Base-by-base conservation (phyloP, 2,329 filamentous ascomycete species). In the Colletotrichum orchidophilum region DNA sequence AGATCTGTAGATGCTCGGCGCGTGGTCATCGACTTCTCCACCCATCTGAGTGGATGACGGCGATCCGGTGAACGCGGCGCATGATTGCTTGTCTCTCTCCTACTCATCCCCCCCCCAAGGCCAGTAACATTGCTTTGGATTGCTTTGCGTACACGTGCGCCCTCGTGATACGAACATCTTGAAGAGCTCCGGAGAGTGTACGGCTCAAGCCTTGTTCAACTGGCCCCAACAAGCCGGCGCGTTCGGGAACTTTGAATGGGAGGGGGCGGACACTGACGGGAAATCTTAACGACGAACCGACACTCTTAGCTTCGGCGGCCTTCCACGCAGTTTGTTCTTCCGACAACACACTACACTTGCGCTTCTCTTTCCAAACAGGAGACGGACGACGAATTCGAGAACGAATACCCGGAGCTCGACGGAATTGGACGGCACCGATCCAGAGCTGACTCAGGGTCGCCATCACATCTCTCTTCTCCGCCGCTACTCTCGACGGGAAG, bases 31-130 rank as follows among this genome's bases (percentile, higher is more conserved):
- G 54, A 72, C 60, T 62, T 53, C 54, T 3, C 18, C 15, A 55
- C 60, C 35, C 35, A 64, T 64, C 70, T 70, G 55, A 72, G 33
- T 71, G 68, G 68, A 72, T 24, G 35, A 70, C 60, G 8, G 49
- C 29, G 49, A 72, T 63, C 65, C 54, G 24, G 66, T 62, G 70
- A 72, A 58, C 66, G 29, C 49, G 11, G 61, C 70, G 70, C 66
- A 72, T 72, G 70, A 61, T 27, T 70, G 66, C 65, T 58, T 53
- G 65, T 64, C 65, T 70, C 58, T 60, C 53, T 21, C 46, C 24
- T 46, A 33, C 33, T 29, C 18, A 35, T 54, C 18, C 42, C 13
- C 26, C 35, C 26, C 57, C 31, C 29, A 52, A 39, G n/a, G 18
- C 11, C 18, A 27, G 27, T 42, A 52, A 29, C 21, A 21, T 15